Conservation (phyloP, 169 alveolate genomes). For the Cryptosporidium meleagridis region DNA sequence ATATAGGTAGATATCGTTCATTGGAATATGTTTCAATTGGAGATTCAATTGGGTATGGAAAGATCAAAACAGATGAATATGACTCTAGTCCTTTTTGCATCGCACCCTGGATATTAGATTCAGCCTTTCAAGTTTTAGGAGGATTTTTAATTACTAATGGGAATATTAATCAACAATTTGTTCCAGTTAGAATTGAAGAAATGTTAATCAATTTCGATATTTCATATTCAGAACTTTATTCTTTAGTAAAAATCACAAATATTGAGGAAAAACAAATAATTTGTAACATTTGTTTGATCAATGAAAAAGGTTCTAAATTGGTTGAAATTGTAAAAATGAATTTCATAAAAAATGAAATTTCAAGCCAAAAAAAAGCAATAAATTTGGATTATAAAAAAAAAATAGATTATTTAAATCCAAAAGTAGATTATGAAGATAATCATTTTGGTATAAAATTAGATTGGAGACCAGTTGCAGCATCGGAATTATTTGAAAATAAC, state of each 20-base stretch:
- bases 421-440: not conserved
- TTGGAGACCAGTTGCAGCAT: slow-evolving; percentile 63
- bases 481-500: slow-evolving; percentile 1
- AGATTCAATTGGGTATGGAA: slow-evolving; percentile 24
- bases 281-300: slow-evolving; percentile 30
- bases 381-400: not conserved
- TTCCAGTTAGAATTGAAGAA: slow-evolving; percentile 37
- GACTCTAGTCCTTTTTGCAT: slow-evolving; percentile 14
- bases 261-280: slow-evolving; percentile 7
- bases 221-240: slow-evolving; percentile 12
- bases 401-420: not conserved
- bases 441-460: not conserved
- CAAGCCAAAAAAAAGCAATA: not conserved
- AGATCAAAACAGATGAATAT: not conserved
- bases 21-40: slow-evolving; percentile 57
- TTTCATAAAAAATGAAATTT: slow-evolving; percentile 27
- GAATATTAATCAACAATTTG: not conserved
- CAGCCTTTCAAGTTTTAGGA: slow-evolving; percentile 71
- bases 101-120: slow-evolving; percentile 69
- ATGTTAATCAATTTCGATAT: not conserved
- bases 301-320: slow-evolving; percentile 20
- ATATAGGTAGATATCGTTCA: slow-evolving; percentile 25
- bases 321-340: slow-evolving; percentile 2
- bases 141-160: slow-evolving; percentile 27
- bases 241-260: slow-evolving; percentile 37